These are phyloP conservation scores for Corynascus novoguineensis DNA, from an alignment of 495 filamentous ascomycete species.

Conservation along the genomic window DNA sequence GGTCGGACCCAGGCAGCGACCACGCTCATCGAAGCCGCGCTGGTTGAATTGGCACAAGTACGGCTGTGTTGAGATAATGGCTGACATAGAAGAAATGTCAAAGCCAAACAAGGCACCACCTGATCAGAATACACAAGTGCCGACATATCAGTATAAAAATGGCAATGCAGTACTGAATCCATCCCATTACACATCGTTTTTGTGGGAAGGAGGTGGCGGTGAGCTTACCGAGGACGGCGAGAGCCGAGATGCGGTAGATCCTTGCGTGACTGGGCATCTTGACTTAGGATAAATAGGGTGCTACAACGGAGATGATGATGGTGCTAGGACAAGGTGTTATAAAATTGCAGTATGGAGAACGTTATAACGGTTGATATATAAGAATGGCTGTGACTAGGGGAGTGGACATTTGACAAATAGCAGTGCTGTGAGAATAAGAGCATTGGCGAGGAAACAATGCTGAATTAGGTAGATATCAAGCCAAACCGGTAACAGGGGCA, in stretches of 20 bases:
- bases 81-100: slow-evolving; percentile 69
- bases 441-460: too few species aligned
- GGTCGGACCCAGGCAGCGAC: slow-evolving; percentile 45
- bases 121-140: slow-evolving; percentile 10
- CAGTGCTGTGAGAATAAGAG: too few species aligned
- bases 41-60: slow-evolving; percentile 65
- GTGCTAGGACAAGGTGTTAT: background rate
- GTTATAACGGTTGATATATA: background rate
- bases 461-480: background rate
- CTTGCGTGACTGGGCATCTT: slow-evolving; percentile 48
- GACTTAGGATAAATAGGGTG: too few species aligned
- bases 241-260: slow-evolving; percentile 67
- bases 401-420: too few species aligned
- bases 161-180: background rate
- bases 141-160: background rate
- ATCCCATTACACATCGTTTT: too few species aligned
- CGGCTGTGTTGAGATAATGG: slow-evolving; percentile 57
- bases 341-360: too few species aligned
- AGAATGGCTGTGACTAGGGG: background rate
- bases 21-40: slow-evolving; percentile 31
- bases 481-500: background rate
- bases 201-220: too few species aligned
- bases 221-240: slow-evolving; percentile 56
- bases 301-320: too few species aligned
- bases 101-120: slow-evolving; percentile 80